phyloP scores from a whole-genome alignment of 2,329 filamentous ascomycete genomes.

The Colletotrichum sp. region DNA sequence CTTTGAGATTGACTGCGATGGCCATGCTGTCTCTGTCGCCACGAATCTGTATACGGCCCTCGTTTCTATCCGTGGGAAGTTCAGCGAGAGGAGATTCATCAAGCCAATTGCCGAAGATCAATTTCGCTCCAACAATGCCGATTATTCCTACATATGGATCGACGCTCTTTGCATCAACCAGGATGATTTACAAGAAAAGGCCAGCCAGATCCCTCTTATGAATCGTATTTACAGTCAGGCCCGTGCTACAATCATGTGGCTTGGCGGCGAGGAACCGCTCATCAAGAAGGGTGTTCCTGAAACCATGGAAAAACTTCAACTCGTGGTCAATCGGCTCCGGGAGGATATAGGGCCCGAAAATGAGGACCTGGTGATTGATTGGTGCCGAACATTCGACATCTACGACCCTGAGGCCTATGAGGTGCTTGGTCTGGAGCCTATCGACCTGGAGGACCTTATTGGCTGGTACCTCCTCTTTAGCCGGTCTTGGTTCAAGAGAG shows the following conservation, averaged over 20 bases:
- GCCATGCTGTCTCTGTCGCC: background rate
- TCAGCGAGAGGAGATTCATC: background rate
- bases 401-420: rapidly evolving
- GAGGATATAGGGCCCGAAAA: rapidly evolving
- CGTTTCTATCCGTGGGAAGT: rapidly evolving
- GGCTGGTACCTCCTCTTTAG: background rate
- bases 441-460: rapidly evolving
- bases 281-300: background rate
- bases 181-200: background rate
- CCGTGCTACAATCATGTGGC: background rate
- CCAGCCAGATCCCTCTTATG: background rate
- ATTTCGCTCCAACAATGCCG: background rate
- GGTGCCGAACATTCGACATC: rapidly evolving
- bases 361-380: rapidly evolving
- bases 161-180: background rate
- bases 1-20: background rate
- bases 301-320: background rate
- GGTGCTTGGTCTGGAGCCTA: background rate
- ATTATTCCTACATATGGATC: background rate
- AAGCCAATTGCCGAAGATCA: rapidly evolving
- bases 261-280: background rate
- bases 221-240: background rate
- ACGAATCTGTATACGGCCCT: background rate
- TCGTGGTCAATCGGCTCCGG: rapidly evolving
- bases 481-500: background rate